Percentiles rank a stretch among this genome's conserved stretches.
Conservation (phyloP, 2,329 filamentous ascomycete species). For the Aspergillus sp. region DNA sequence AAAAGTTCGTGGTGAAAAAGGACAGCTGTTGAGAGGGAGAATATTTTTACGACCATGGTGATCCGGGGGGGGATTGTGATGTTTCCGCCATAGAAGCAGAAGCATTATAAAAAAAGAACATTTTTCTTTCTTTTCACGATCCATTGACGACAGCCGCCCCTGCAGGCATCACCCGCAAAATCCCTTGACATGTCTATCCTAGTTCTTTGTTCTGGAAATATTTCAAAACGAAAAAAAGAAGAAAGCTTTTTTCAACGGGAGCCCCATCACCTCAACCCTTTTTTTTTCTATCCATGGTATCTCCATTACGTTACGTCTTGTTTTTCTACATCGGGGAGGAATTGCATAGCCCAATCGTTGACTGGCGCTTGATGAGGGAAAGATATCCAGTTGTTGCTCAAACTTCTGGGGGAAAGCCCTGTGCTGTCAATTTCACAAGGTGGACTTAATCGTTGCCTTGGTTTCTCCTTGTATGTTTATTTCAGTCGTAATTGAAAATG, state of each 20-base stretch:
- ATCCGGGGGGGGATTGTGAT: slow-evolving; percentile 19
- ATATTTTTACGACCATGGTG: slow-evolving; percentile 17
- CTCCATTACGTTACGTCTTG: slow-evolving; percentile 13
- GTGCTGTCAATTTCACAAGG: slow-evolving; percentile 70
- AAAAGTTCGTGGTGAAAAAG: slow-evolving; percentile 14
- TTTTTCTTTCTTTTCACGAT: slow-evolving; percentile 14
- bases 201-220: slow-evolving; percentile 27
- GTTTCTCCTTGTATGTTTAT: slow-evolving; percentile 35
- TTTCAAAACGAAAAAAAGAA: slow-evolving; percentile 27
- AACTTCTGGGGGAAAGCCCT: slow-evolving; percentile 89
- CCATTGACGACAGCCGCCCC: slow-evolving; percentile 15
- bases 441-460: slow-evolving; percentile 86
- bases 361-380: slow-evolving; percentile 95
- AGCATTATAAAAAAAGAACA: slow-evolving; percentile 11
- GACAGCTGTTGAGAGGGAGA: slow-evolving; percentile 24
- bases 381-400: slow-evolving; percentile 68
- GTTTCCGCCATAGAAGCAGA: slow-evolving; percentile 4
- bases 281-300: slow-evolving; percentile 23
- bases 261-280: slow-evolving; percentile 18
- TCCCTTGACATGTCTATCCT: slow-evolving; percentile 37
- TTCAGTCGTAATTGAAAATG: slow-evolving; percentile 30
- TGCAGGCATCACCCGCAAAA: slow-evolving; percentile 15
- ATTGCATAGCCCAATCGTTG: slow-evolving; percentile 49
- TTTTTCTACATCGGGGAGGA: slow-evolving; percentile 29
- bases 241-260: slow-evolving; percentile 24